Conservation (phyloP, 805 yeast genomes). For the Naumovozyma baii region DNA sequence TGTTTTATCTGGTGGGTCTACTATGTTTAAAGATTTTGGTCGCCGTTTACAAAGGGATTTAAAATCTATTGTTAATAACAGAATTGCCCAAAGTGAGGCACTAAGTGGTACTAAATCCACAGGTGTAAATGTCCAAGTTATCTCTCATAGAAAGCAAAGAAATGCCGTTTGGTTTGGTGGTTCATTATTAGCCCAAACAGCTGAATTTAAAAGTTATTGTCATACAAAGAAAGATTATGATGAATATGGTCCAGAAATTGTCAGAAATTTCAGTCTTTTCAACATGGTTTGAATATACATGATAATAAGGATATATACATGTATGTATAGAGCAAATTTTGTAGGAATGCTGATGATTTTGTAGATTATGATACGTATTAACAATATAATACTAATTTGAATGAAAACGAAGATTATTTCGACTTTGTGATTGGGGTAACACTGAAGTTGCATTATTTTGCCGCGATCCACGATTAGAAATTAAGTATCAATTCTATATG, state of each 20-base stretch:
- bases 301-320: too few relatives aligned
- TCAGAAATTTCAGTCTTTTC: conserved; percentile 90
- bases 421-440: too few relatives aligned
- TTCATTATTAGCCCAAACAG: conserved; percentile 88
- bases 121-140: conserved; percentile 95
- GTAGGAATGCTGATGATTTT: too few relatives aligned
- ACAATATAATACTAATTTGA: too few relatives aligned
- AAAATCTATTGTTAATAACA: conserved; percentile 74
- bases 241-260: conserved; percentile 95
- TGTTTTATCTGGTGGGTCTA: conserved; percentile 94
- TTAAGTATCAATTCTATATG: too few relatives aligned
- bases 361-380: background rate
- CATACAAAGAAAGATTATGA: conserved; percentile 96
- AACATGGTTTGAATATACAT: conserved; percentile 48
- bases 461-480: too few relatives aligned
- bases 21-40: conserved; percentile 97
- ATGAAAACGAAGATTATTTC: too few relatives aligned
- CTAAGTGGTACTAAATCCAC: conserved; percentile 67
- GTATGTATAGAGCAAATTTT: too few relatives aligned
- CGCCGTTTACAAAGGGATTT: conserved; percentile 94
- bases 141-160: conserved; percentile 92
- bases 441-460: too few relatives aligned
- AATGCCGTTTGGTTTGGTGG: conserved; percentile 99
- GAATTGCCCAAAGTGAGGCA: conserved; percentile 74
- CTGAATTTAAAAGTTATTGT: conserved; percentile 92